Evolutionary conservation across 2,329 filamentous ascomycete genomes (phyloP).

Genomic region (Ascochyta viciae-villosae): DNA sequence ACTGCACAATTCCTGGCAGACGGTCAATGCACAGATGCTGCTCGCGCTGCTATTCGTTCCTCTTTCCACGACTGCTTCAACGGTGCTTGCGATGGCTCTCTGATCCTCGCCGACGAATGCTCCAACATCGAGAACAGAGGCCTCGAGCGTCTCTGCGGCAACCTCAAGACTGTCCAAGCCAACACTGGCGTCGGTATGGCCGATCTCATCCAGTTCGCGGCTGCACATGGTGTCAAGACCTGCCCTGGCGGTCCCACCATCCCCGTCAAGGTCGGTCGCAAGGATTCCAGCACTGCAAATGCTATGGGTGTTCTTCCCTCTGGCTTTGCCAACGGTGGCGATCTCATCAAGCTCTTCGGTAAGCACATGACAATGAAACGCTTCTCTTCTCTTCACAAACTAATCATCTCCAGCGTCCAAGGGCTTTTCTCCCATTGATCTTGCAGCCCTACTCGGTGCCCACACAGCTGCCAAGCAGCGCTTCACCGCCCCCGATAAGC

Average conservation of each 20-base stretch:
- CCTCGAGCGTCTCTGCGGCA: slow-evolving; percentile 52
- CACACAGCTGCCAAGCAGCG: slow-evolving; percentile 46
- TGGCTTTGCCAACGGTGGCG: slow-evolving; percentile 18
- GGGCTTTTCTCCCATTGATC: slow-evolving; percentile 46
- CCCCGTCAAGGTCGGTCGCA: slow-evolving; percentile 44
- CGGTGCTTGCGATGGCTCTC: slow-evolving; percentile 46
- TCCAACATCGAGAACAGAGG: slow-evolving; percentile 52
- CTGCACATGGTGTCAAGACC: slow-evolving; percentile 47
- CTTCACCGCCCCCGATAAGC: slow-evolving; percentile 29
- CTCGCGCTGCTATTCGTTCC: slow-evolving; percentile 44
- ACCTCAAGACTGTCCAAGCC: slow-evolving; percentile 50
- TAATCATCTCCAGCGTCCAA: slow-evolving; percentile 31
- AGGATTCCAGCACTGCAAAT: slow-evolving; percentile 35
- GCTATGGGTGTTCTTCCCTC: slow-evolving; percentile 35
- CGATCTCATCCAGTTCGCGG: slow-evolving; percentile 49
- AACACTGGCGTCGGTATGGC: slow-evolving; percentile 49
- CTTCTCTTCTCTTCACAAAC: neutral
- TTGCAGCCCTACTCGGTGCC: slow-evolving; percentile 50
- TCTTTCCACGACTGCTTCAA: slow-evolving; percentile 50
- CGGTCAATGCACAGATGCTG: slow-evolving; percentile 46
- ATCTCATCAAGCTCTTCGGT: slow-evolving; percentile 43
- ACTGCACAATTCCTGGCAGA: slow-evolving; percentile 43
- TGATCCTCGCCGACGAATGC: slow-evolving; percentile 48
- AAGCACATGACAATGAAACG: slow-evolving; percentile 1
- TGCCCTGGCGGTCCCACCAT: slow-evolving; percentile 46